phyloP scores from a whole-genome alignment of 192 early-diverging fungal genomes.

The Coemansia sp. region DNA sequence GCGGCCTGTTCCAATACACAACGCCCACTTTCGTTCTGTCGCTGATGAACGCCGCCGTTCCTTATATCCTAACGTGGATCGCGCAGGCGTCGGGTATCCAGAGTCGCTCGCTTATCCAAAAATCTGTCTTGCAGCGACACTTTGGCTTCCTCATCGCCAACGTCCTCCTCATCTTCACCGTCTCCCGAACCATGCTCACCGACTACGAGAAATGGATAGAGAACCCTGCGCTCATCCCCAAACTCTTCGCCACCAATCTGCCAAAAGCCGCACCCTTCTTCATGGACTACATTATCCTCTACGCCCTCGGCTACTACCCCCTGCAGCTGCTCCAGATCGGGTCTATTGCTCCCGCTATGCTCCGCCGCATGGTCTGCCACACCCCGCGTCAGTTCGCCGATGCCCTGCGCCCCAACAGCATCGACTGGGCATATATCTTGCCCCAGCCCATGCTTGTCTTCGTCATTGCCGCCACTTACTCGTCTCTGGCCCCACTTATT shows the following conservation, averaged over 20 bases:
- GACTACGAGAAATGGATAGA: slow-evolving; percentile 68
- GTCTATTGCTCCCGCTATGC: slow-evolving; percentile 55
- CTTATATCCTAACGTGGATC: slow-evolving; percentile 43
- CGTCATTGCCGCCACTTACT: slow-evolving; percentile 74
- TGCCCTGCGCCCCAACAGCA: slow-evolving; percentile 61
- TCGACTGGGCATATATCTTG: slow-evolving; percentile 68
- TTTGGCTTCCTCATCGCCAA: slow-evolving; percentile 77
- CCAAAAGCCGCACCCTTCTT: slow-evolving; percentile 77
- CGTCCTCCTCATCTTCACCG: slow-evolving; percentile 70
- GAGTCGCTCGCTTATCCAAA: slow-evolving; percentile 44
- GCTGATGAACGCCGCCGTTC: slow-evolving; percentile 45
- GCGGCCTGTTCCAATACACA: slow-evolving; percentile 40
- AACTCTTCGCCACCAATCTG: slow-evolving; percentile 65
- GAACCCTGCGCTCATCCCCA: slow-evolving; percentile 63
- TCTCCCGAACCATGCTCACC: slow-evolving; percentile 65
- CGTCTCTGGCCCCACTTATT: slow-evolving; percentile 68
- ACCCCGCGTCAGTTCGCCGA: slow-evolving; percentile 80
- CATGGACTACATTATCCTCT: slow-evolving; percentile 73
- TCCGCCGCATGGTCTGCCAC: slow-evolving; percentile 63
- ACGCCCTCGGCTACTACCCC: slow-evolving; percentile 67
- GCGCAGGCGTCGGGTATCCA: slow-evolving; percentile 45
- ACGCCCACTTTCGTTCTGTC: slow-evolving; percentile 43
- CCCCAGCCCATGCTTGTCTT: slow-evolving; percentile 72
- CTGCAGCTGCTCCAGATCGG: slow-evolving; percentile 69
- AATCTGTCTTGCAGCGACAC: slow-evolving; percentile 57